Percentiles rank a stretch among this genome's conserved stretches.
Evolutionary conservation across 129 eudicot genomes (phyloP).

Genomic region (Flaveria sonorensis): DNA sequence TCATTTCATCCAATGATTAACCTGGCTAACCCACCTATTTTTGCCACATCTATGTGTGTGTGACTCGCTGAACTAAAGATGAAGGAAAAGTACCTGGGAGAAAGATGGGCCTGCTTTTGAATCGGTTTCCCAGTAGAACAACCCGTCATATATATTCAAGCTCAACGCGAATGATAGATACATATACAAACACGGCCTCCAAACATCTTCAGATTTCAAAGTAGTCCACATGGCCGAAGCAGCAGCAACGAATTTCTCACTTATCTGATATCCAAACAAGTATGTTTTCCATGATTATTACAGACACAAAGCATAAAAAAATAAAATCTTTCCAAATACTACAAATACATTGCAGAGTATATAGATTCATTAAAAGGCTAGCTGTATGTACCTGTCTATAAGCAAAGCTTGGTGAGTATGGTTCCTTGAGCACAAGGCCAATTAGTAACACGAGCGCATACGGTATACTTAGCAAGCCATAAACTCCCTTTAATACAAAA

Average conservation of each 20-base stretch:
- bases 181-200: conserved; percentile 98
- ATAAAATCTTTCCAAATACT: conserved; percentile 7
- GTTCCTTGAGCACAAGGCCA: conserved; percentile 80
- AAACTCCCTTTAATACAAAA: conserved; percentile 67
- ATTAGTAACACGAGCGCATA: conserved; percentile 63
- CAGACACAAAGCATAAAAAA: neutral
- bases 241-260: conserved; percentile 64
- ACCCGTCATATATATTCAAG: conserved; percentile 73
- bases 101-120: conserved; percentile 76
- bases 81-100: conserved; percentile 61
- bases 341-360: conserved; percentile 17
- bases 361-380: conserved; percentile 2
- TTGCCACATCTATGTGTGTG: neutral
- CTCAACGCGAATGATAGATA: conserved; percentile 78
- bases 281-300: neutral
- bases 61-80: conserved; percentile 14
- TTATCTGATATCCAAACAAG: conserved; percentile 43
- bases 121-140: conserved; percentile 95
- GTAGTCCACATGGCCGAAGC: conserved; percentile 84
- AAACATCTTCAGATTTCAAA: conserved; percentile 66
- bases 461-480: conserved; percentile 78
- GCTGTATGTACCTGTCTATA: conserved; percentile 60
- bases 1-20: neutral
- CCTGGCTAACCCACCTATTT: neutral
- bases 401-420: conserved; percentile 56